Conservation (phyloP, 2,329 filamentous ascomycete genomes). For the Penicillium sp. region DNA sequence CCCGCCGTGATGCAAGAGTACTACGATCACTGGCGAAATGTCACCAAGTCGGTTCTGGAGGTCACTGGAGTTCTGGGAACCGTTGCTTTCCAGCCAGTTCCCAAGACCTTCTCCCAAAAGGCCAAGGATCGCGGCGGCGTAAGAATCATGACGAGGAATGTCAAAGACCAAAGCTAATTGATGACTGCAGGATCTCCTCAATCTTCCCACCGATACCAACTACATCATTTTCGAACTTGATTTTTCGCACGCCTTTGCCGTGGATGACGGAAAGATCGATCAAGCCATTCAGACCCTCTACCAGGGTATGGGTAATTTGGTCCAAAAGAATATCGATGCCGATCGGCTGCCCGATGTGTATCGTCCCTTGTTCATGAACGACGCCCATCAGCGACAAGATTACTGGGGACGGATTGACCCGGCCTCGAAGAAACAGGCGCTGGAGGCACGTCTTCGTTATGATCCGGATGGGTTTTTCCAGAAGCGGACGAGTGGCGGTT, state of each 20-base stretch:
- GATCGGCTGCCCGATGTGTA: conserved; percentile 39
- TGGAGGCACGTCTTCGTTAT: conserved; percentile 32
- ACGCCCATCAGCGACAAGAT: conserved; percentile 42
- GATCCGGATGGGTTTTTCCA: conserved; percentile 41
- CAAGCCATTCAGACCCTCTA: conserved; percentile 37
- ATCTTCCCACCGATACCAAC: conserved; percentile 37
- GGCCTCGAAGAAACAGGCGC: conserved; percentile 26
- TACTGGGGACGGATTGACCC: conserved; percentile 40
- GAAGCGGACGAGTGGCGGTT: conserved; percentile 38
- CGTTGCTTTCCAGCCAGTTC: conserved; percentile 37
- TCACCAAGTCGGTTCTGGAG: conserved; percentile 23
- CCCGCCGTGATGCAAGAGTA: conserved; percentile 27
- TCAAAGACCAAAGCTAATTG: conserved; percentile 3
- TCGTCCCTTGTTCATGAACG: conserved; percentile 45
- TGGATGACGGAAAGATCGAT: conserved; percentile 36
- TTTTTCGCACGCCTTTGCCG: conserved; percentile 37
- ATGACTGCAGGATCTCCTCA: conserved; percentile 34
- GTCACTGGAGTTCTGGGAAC: conserved; percentile 30
- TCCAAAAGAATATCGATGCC: conserved; percentile 31
- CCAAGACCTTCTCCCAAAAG: conserved; percentile 30
- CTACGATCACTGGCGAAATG: conserved; percentile 33
- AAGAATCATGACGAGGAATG: no score
- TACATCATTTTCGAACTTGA: conserved; percentile 45
- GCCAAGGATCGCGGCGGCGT: conserved; percentile 35
- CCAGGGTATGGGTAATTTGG: conserved; percentile 31